Conservation (phyloP, 345 rosid genomes). For the rapeseed (Brassica napus) region DNA sequence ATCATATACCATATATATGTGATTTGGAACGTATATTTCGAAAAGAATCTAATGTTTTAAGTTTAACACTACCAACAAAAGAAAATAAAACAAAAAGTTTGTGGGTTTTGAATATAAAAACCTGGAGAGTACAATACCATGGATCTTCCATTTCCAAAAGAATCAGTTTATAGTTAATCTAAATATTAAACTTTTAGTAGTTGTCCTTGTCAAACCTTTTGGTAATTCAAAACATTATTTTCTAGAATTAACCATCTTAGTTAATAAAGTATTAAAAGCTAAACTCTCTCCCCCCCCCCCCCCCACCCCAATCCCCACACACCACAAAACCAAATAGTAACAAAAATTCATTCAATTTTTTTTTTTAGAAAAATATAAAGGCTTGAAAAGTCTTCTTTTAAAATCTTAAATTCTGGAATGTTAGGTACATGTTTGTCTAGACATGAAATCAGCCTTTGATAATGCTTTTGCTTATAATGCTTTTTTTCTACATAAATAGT, state of each 20-base stretch:
- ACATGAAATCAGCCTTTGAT: background rate
- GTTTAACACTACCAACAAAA: background rate
- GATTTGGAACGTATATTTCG: background rate
- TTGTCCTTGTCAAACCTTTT: conserved; percentile 8
- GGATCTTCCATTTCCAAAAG: conserved; percentile 28
- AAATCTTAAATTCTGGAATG: background rate
- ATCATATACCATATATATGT: background rate
- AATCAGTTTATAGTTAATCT: background rate
- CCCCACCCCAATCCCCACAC: background rate
- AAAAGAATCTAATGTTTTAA: background rate
- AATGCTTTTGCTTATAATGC: background rate
- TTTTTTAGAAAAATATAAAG: background rate
- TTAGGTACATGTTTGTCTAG: background rate
- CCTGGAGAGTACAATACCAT: conserved; percentile 24
- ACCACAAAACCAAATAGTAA: background rate
- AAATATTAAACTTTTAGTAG: background rate
- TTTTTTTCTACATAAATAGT: background rate
- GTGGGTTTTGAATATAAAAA: background rate
- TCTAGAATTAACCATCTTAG: background rate
- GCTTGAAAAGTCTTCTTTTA: background rate
- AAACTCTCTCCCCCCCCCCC: background rate
- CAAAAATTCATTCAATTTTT: background rate
- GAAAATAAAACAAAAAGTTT: background rate
- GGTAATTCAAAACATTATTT: conserved; percentile 15
- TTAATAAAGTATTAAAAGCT: background rate